Evolutionary conservation across 257 asterid genomes (phyloP).

Genomic region (Haberlea rhodopensis): DNA sequence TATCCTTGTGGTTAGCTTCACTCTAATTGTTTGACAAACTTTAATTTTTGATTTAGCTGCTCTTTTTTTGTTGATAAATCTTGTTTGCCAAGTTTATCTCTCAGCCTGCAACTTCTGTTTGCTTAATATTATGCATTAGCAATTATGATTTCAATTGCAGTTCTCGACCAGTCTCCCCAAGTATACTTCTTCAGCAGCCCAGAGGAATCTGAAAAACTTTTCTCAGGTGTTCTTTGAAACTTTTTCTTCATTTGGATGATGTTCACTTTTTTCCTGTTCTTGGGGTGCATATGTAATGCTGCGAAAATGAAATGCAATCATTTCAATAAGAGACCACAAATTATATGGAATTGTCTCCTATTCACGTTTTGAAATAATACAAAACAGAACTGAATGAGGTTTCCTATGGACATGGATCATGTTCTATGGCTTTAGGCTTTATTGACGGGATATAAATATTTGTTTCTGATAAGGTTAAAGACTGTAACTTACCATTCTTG

Average conservation of each 20-base stretch:
- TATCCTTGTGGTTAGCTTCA: constrained; percentile 5
- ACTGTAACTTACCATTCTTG: not conserved
- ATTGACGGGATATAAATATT: not conserved
- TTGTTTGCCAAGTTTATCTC: not conserved
- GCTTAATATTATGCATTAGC: constrained; percentile 8
- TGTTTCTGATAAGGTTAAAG: not conserved
- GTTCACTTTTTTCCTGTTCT: no score
- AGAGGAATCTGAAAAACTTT: constrained; percentile 76
- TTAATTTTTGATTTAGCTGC: not conserved
- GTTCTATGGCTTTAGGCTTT: not conserved
- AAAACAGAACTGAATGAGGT: not conserved
- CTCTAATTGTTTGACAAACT: constrained; percentile 21
- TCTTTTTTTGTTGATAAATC: not conserved
- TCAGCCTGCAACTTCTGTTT: constrained; percentile 5
- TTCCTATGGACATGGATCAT: not conserved
- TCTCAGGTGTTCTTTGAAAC: constrained; percentile 70
- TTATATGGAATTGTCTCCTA: not conserved
- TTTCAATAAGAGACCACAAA: not conserved
- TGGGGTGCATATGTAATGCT: not conserved
- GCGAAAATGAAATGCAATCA: not conserved
- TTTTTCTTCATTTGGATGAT: constrained; percentile 3
- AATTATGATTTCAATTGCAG: constrained; percentile 45
- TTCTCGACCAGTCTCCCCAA: constrained; percentile 75
- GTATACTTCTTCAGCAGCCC: constrained; percentile 87
- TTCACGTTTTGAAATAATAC: constrained; percentile 1